phyloP scores from a whole-genome alignment of 768 basidiomycete species.

The Xerocomellus intermedius region DNA sequence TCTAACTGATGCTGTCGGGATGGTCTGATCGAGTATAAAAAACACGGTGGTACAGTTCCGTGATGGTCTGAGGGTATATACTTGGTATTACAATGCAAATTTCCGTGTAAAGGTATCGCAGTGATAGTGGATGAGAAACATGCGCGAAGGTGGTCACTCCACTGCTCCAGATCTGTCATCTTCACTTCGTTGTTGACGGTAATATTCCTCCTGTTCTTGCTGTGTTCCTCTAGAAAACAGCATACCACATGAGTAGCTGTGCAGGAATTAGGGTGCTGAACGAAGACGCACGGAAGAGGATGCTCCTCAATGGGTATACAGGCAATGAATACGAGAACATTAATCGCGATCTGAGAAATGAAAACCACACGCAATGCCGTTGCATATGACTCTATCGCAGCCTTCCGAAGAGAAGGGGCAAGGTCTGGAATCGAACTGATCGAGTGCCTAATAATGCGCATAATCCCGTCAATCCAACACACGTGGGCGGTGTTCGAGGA shows the following conservation, averaged over 20 bases:
- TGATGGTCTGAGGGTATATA: conserved; percentile 23
- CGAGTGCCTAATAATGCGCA: conserved; percentile 50
- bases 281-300: conserved; percentile 44
- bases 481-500: conserved; percentile 12
- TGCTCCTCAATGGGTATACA: conserved; percentile 78
- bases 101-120: conserved; percentile 25
- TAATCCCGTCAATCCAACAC: conserved; percentile 14
- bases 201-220: conserved; percentile 59
- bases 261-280: conserved; percentile 7
- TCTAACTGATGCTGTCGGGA: not conserved
- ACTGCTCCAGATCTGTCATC: conserved; percentile 12
- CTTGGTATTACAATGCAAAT: conserved; percentile 30
- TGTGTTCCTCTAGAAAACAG: conserved; percentile 50
- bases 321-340: conserved; percentile 62
- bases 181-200: conserved; percentile 40
- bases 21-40: conserved; percentile 17
- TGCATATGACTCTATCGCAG: conserved; percentile 76
- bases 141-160: conserved; percentile 18
- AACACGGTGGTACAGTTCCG: conserved; percentile 23
- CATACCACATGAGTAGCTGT: conserved; percentile 16
- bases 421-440: conserved; percentile 69
- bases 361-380: conserved; percentile 81
- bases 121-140: conserved; percentile 7
- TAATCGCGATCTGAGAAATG: conserved; percentile 70
- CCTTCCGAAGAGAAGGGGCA: conserved; percentile 49